Evolutionary conservation across 768 basidiomycete genomes (phyloP), one percentile per base, ranked within the genome.

Genomic region (Gloeophyllum trabeum): DNA sequence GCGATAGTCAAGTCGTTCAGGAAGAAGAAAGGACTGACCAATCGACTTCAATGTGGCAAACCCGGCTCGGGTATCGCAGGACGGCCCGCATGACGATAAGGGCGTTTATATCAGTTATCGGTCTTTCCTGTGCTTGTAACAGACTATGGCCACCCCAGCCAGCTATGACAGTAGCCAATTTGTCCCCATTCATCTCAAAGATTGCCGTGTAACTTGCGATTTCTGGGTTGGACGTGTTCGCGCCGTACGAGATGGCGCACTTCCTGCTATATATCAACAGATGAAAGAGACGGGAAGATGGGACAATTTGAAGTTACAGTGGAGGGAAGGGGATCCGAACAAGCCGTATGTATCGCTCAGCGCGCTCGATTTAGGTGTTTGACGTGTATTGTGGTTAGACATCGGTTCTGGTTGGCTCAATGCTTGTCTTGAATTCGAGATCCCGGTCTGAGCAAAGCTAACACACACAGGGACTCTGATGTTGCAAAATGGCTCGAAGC

Each of bases 401-500:
- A 51, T 40, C 48, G 47, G 14, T 51, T 51, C 35, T 51, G 50
- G 45, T 46, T 20, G 18, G 45, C 20, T 21, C 7, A 5, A 10
- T 21, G 24, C 24, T 16, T 42, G 20, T 25, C 4, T 34, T 21
- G 10, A 5, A 14, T 18, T 34, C 4, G 36, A 32, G 18, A 28
- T 12, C 18, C 19, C 18, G n/a, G 16, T 13, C n/a, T 14, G 26
- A 16, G 21, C 10, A n/a, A 30, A 23, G 36, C 12, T 30, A 40
- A 40, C 20, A 24, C 38, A 20, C 24, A 13, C 23, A 46, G 47
- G 51, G 51, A 53, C 32, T 48, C 47, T 2, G 51, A 53, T 34
- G 36, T 53, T 18, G 51, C 51, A 2, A 53, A 53, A 41, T 51
- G 51, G 50, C 28, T 50, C 5, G 51, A 53, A 35, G 51, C 50